Base-by-base conservation (phyloP, 2,329 filamentous ascomycete genomes). In the Diaporthe longicolla region DNA sequence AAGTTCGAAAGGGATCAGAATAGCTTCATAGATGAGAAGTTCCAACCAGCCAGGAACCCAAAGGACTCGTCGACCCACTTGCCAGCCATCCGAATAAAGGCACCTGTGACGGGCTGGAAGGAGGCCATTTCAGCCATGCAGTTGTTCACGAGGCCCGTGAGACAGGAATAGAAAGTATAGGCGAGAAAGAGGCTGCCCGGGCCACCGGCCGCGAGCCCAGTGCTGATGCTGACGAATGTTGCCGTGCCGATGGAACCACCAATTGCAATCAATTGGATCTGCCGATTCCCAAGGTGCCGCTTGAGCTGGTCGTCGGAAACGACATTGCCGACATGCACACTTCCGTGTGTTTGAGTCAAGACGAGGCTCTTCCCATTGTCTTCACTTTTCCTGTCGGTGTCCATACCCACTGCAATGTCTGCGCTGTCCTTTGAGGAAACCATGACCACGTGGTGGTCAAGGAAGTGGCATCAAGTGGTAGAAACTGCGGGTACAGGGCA, bases 21-120 rank as follows among this genome's bases (percentile, higher is more conserved):
- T 79, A 0, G 83, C 83, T 72, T 85, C 82, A 77, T 84, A 85
- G 26, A 85, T 78, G 70, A 84, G 77, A 85, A 85, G 74, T 85
- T 85, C 83, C 82, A 85, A 32, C 83, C 84, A 11, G 81, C 83
- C 81, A 86, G 87, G 78, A 92, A 92, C 43, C 90, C 90, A 26
- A 90, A 84, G 11, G 91, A 86, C 35, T 92, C 90, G 79, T 93
- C 91, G 9, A 90, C 89, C 89, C 90, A 93, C 77, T 90, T 85
- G 29, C 90, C 90, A 8, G 90, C 90, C 77, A 92, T 85, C 75
- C 91, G 89, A 77, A 93, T 88, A 79, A 92, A 93, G 3, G 89
- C 89, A 77, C 91, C 74, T 58, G 86, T 87, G 58, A 93, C 86
- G 26, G 91, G 91, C 86, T 91, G 90, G 76, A 88, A 89, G 52